Percentiles rank a stretch among this genome's conserved stretches.
These are phyloP conservation scores for Pachyrhizus erosus DNA, from an alignment of 306 rosid genomes.

Conservation along the genomic window DNA sequence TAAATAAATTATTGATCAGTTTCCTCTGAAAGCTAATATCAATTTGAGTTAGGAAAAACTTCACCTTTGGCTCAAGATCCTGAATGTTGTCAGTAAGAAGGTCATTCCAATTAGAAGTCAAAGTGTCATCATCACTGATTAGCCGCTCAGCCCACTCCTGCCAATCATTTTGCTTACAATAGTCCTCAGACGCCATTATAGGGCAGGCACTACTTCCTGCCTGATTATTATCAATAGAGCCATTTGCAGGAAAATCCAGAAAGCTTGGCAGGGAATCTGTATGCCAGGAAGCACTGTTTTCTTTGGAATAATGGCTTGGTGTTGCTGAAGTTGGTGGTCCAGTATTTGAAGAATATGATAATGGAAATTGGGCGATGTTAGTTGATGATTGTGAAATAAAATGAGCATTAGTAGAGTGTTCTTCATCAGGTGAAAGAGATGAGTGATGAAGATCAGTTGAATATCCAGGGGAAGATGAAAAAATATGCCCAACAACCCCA, in stretches of 20 bases:
- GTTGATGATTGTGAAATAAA: constrained; percentile 62
- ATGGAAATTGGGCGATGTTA: constrained; percentile 39
- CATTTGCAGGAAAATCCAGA: constrained; percentile 71
- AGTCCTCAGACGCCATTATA: constrained; percentile 67
- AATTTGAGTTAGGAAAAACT: constrained; percentile 31
- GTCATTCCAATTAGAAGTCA: constrained; percentile 75
- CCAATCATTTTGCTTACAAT: constrained; percentile 69
- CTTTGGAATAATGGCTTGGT: constrained; percentile 53
- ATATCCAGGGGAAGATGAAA: constrained; percentile 75
- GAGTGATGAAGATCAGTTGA: constrained; percentile 77
- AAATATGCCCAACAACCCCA: constrained; percentile 71
- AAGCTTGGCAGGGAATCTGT: constrained; percentile 68
- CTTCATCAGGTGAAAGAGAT: constrained; percentile 60
- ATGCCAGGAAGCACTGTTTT: constrained; percentile 65
- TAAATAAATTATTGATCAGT: constrained; percentile 31
- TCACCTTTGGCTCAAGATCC: constrained; percentile 78
- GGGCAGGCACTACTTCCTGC: constrained; percentile 64
- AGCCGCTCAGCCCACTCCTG: constrained; percentile 85
- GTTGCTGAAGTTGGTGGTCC: constrained; percentile 52
- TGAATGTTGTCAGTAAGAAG: constrained; percentile 64
- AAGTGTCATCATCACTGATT: constrained; percentile 70
- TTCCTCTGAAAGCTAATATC: constrained; percentile 37
- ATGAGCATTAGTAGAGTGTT: constrained; percentile 54
- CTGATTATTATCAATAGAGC: constrained; percentile 56
- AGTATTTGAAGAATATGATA: constrained; percentile 58